Evolutionary conservation across 108 stramenopile species (phyloP).

Genomic region (Chaetoceros tenuissimus): DNA sequence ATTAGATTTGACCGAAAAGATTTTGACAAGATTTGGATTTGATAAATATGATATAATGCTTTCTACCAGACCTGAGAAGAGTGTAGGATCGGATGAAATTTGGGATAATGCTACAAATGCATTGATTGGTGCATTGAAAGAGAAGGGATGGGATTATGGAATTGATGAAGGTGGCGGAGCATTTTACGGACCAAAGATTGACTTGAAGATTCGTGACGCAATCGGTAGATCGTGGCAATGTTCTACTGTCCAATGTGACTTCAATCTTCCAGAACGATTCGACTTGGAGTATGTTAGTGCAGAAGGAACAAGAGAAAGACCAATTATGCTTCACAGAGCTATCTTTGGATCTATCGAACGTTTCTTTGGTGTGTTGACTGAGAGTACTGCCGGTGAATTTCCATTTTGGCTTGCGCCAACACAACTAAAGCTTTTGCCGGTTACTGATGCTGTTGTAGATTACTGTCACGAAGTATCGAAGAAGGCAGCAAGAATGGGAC

Average conservation of each 20-base stretch:
- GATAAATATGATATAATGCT: conserved; percentile 94
- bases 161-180: conserved; percentile 97
- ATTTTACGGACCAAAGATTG: conserved; percentile 98
- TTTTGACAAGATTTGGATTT: conserved; percentile 91
- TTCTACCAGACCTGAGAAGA: conserved; percentile 91
- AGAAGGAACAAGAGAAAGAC: conserved; percentile 69
- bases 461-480: conserved; percentile 81
- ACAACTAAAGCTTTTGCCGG: conserved; percentile 89
- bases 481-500: conserved; percentile 62
- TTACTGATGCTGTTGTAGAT: conserved; percentile 85
- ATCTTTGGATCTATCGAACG: conserved; percentile 98
- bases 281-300: conserved; percentile 81
- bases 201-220: conserved; percentile 96
- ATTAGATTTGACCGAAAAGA: conserved; percentile 80
- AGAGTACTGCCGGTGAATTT: conserved; percentile 92
- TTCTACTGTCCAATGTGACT: conserved; percentile 97
- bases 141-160: conserved; percentile 88
- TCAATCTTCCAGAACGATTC: conserved; percentile 97
- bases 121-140: conserved; percentile 76
- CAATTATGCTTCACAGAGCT: conserved; percentile 95
- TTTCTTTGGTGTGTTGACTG: conserved; percentile 96
- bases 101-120: conserved; percentile 88
- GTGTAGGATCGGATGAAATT: conserved; percentile 91
- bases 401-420: conserved; percentile 94
- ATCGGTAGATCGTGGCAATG: conserved; percentile 98